Evolutionary conservation across 23 red algal genomes (phyloP).

Genomic region (Agarophyton chilense): DNA sequence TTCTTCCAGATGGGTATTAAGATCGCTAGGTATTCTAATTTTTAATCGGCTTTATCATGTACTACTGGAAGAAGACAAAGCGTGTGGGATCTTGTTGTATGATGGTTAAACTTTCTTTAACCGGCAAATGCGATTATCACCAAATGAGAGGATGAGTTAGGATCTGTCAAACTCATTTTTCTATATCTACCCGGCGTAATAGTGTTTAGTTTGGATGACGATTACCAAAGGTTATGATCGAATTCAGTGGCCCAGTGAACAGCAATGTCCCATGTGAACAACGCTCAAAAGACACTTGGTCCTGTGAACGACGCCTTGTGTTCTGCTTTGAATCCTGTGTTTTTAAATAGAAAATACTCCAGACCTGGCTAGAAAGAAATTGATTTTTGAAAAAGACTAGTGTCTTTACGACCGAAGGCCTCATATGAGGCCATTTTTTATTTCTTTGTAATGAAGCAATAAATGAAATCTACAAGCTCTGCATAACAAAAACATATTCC

Average conservation of each 20-base stretch:
- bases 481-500: too few relatives aligned
- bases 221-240: background rate
- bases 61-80: background rate
- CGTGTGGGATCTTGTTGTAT: background rate
- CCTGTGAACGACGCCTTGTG: slow-evolving; percentile 16
- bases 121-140: background rate
- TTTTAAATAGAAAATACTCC: background rate
- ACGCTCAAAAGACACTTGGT: slow-evolving; percentile 10
- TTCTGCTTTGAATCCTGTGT: slow-evolving; percentile 7
- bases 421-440: too few relatives aligned
- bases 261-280: background rate
- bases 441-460: too few relatives aligned
- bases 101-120: background rate
- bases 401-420: too few relatives aligned
- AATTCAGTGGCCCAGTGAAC: background rate
- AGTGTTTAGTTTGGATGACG: slow-evolving; percentile 18
- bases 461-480: too few relatives aligned
- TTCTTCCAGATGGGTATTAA: too few relatives aligned
- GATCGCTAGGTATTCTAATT: too few relatives aligned
- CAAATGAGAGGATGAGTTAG: background rate
- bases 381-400: background rate
- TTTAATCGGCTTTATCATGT: too few relatives aligned
- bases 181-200: background rate
- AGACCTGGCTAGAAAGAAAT: background rate
- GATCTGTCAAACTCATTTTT: background rate